Evolutionary conservation across 164 flowering plant genomes (phyloP).

Genomic region (Cinnamomum chago): DNA sequence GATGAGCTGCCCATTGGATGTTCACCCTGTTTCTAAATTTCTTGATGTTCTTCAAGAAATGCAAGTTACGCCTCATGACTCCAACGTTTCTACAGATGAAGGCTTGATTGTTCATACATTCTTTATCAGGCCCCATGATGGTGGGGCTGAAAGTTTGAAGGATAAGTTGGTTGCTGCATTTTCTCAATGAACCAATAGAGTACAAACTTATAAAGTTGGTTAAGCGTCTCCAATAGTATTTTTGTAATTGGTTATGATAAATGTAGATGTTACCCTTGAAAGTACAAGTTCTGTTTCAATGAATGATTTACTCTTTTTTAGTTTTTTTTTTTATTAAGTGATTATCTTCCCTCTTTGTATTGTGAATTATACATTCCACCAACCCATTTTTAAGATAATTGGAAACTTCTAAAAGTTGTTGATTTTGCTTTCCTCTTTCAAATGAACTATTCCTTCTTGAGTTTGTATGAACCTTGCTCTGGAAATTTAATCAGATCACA

Average conservation of each 20-base stretch:
- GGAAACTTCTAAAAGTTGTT: too few species aligned
- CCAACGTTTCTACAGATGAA: conserved; percentile 40
- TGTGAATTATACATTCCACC: background rate
- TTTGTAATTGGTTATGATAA: background rate
- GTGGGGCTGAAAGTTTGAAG: conserved; percentile 42
- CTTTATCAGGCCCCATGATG: conserved; percentile 39
- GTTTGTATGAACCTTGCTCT: background rate
- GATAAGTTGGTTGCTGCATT: conserved; percentile 59
- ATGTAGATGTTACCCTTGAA: background rate
- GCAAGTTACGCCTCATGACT: conserved; percentile 39
- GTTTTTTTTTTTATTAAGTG: background rate
- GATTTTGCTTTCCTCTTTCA: too few species aligned
- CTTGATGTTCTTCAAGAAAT: conserved; percentile 44
- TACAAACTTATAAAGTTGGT: background rate
- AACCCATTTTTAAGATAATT: background rate
- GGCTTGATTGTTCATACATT: conserved; percentile 64
- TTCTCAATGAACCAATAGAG: conserved; percentile 9
- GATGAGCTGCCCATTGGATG: conserved; percentile 53
- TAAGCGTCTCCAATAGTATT: background rate
- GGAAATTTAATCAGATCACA: too few species aligned
- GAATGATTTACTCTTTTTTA: background rate
- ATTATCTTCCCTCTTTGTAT: background rate
- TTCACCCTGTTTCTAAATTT: conserved; percentile 60
- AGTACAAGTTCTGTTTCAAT: background rate
- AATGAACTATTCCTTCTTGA: background rate